Conservation (phyloP, 768 basidiomycete species). For the Termitomyces sp. region DNA sequence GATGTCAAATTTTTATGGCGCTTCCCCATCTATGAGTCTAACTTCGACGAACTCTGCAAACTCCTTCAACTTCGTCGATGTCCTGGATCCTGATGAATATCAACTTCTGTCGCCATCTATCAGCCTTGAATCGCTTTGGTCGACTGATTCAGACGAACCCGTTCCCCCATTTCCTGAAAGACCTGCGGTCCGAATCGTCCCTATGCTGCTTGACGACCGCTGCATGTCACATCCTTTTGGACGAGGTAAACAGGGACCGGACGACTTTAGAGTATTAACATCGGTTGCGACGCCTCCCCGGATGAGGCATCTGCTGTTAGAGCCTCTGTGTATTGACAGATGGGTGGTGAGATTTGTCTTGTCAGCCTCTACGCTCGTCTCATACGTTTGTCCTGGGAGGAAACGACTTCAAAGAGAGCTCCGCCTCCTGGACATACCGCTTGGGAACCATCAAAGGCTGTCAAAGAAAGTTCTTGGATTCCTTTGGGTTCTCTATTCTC, state of each 20-base stretch:
- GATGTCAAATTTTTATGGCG: not conserved
- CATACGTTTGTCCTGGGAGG: not conserved
- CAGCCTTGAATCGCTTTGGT: slow-evolving; percentile 12
- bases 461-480: slow-evolving; percentile 6
- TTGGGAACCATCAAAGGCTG: slow-evolving; percentile 6
- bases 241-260: slow-evolving; percentile 2
- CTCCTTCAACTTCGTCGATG: slow-evolving; percentile 6
- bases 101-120: slow-evolving; percentile 12
- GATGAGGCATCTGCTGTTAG: slow-evolving; percentile 6
- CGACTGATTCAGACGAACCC: slow-evolving; percentile 11
- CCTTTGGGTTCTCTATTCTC: slow-evolving; percentile 12
- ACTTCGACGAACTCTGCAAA: slow-evolving; percentile 6
- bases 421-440: slow-evolving; percentile 9
- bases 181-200: slow-evolving; percentile 3
- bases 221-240: slow-evolving; percentile 6
- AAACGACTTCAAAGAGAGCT: slow-evolving; percentile 1
- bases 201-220: slow-evolving; percentile 10
- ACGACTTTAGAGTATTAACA: slow-evolving; percentile 2
- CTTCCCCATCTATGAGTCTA: not conserved
- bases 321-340: slow-evolving; percentile 10
- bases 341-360: slow-evolving; percentile 8
- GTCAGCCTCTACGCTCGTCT: not conserved
- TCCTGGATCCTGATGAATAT: slow-evolving; percentile 7
- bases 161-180: slow-evolving; percentile 13
- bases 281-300: slow-evolving; percentile 11